A percentile compares a stretch with the other conserved stretches of the same genome.
These are phyloP conservation scores for Galium porrigens DNA, from an alignment of 305 asterid species.

Conservation along the genomic window DNA sequence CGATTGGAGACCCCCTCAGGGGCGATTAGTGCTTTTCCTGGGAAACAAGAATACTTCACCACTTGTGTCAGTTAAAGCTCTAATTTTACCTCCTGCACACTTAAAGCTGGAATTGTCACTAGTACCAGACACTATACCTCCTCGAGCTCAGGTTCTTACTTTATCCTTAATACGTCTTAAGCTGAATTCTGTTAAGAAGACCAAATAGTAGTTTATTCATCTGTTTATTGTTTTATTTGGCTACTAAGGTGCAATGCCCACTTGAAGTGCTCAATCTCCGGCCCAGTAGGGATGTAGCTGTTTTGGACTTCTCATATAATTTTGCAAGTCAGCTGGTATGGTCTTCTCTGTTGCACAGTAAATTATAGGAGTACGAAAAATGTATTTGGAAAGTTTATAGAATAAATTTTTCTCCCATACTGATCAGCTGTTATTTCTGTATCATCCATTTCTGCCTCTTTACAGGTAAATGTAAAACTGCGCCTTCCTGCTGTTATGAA, in stretches of 20 bases:
- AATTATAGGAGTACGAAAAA: background rate
- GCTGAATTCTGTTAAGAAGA: background rate
- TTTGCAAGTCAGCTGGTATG: constrained; percentile 63
- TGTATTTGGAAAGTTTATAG: background rate
- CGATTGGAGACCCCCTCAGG: constrained; percentile 78
- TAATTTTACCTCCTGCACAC: constrained; percentile 67
- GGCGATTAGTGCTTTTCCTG: constrained; percentile 72
- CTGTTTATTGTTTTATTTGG: background rate
- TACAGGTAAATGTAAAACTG: constrained; percentile 80
- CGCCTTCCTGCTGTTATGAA: constrained; percentile 88
- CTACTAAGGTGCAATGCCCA: constrained; percentile 75
- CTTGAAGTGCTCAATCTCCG: constrained; percentile 70
- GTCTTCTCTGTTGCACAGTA: constrained; percentile 8
- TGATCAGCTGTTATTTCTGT: background rate
- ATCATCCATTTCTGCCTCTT: constrained; percentile 10
- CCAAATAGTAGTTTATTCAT: background rate
- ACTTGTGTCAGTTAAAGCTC: constrained; percentile 62
- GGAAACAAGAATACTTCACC: constrained; percentile 79
- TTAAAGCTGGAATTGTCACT: constrained; percentile 60
- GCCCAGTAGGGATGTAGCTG: constrained; percentile 85
- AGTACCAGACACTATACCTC: constrained; percentile 90
- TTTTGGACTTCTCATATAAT: constrained; percentile 74
- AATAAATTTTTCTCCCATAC: background rate
- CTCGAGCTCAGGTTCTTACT: constrained; percentile 70
- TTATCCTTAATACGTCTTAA: constrained; percentile 10